phyloP scores from a whole-genome alignment of 345 rosid species.

The Salix exigua region DNA sequence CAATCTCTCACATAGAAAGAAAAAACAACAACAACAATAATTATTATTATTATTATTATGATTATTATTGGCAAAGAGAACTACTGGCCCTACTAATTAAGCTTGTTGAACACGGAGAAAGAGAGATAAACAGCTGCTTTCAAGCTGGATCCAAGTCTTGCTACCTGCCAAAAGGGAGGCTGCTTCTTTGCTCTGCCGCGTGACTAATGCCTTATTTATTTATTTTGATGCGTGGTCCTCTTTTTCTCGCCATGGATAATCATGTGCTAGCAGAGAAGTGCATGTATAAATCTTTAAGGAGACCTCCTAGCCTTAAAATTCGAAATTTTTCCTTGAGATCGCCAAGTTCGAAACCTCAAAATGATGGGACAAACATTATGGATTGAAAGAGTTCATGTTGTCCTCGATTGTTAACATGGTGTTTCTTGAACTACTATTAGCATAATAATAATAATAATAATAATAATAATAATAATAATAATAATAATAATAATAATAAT shows the following conservation, averaged over 20 bases:
- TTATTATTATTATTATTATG: neutral
- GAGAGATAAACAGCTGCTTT: slow-evolving; percentile 17
- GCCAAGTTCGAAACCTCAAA: too few relatives aligned
- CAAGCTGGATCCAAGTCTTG: slow-evolving; percentile 23
- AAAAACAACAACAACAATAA: neutral
- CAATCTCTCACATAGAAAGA: neutral
- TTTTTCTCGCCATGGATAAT: neutral
- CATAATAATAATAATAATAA: too few relatives aligned
- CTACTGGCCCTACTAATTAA: slow-evolving; percentile 8
- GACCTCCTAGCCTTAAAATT: too few relatives aligned
- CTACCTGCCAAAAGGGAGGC: slow-evolving; percentile 18
- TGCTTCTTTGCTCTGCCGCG: slow-evolving; percentile 6
- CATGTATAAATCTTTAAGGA: too few relatives aligned
- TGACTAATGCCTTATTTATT: neutral
- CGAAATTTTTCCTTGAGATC: too few relatives aligned
- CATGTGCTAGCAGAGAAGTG: neutral
- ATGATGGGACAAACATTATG: too few relatives aligned
- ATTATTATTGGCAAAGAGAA: neutral
- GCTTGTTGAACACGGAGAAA: slow-evolving; percentile 29
- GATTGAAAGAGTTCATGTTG: too few relatives aligned
- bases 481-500: too few relatives aligned
- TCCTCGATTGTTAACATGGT: too few relatives aligned
- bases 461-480: too few relatives aligned
- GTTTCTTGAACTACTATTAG: too few relatives aligned
- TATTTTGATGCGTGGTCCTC: neutral